Percentiles rank a stretch among this genome's conserved stretches.
Evolutionary conservation across 2,329 filamentous ascomycete species (phyloP).

Genomic region (Neocatenulostroma microsporum): DNA sequence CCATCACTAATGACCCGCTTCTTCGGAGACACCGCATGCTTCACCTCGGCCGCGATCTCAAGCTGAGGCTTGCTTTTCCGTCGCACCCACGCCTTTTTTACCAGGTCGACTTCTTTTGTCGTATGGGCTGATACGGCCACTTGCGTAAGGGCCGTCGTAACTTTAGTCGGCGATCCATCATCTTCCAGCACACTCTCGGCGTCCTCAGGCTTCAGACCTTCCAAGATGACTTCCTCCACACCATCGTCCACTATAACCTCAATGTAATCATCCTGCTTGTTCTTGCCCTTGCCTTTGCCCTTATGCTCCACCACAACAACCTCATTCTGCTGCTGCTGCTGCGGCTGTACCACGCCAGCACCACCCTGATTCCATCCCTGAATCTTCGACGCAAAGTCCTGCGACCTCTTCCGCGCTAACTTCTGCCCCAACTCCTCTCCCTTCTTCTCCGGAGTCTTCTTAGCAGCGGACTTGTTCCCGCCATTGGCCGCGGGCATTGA

Average conservation of each 20-base stretch:
- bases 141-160: constrained; percentile 1
- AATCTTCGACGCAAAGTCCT: constrained; percentile 28
- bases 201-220: not conserved
- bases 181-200: not conserved
- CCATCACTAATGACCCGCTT: constrained; percentile 91
- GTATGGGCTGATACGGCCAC: constrained; percentile 11
- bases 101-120: constrained; percentile 25
- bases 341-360: constrained; percentile 19
- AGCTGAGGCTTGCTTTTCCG: constrained; percentile 29
- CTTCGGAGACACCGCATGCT: constrained; percentile 60
- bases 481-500: constrained; percentile 24
- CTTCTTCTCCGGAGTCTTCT: constrained; percentile 25
- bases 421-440: constrained; percentile 18
- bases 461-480: constrained; percentile 12
- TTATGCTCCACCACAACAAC: constrained; percentile 18
- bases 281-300: not conserved
- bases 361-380: constrained; percentile 26
- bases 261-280: constrained; percentile 8
- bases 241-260: constrained; percentile 14
- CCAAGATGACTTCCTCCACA: constrained; percentile 3
- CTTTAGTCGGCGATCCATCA: constrained; percentile 4
- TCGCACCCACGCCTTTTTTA: constrained; percentile 30
- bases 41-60: constrained; percentile 38
- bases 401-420: constrained; percentile 24
- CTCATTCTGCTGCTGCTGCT: constrained; percentile 15